A percentile compares a stretch with the other conserved stretches of the same genome.
These are phyloP conservation scores for Echium plantagineum DNA, from an alignment of 257 asterid genomes.

Conservation along the genomic window DNA sequence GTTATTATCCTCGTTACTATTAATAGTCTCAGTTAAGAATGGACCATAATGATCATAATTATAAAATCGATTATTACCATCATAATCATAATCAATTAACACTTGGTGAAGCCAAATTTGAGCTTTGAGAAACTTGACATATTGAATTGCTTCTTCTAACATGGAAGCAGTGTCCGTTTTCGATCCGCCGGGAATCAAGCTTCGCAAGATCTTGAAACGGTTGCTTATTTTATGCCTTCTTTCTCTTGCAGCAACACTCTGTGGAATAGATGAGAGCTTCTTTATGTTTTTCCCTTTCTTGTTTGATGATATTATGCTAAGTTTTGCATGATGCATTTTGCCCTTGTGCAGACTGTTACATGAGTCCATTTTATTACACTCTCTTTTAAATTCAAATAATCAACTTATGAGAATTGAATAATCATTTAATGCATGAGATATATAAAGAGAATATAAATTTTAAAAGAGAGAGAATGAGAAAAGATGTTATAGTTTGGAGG, in stretches of 20 bases:
- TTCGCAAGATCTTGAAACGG: constrained; percentile 65
- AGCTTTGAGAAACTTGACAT: constrained; percentile 65
- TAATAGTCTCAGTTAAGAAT: background rate
- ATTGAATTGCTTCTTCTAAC: constrained; percentile 76
- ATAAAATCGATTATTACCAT: background rate
- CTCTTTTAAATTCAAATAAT: no score
- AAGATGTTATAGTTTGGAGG: no score
- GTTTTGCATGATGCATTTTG: constrained; percentile 15
- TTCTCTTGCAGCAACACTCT: constrained; percentile 71
- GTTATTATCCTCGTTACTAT: constrained; percentile 2
- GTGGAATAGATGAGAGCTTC: constrained; percentile 75
- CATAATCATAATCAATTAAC: constrained; percentile 25
- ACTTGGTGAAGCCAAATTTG: constrained; percentile 63
- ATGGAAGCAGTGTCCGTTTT: constrained; percentile 75
- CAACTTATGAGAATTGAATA: no score
- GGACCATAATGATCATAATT: background rate
- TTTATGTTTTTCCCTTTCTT: constrained; percentile 10
- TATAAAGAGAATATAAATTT: no score
- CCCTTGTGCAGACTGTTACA: background rate
- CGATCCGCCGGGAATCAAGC: constrained; percentile 69
- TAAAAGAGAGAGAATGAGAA: no score
- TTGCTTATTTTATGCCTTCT: constrained; percentile 80
- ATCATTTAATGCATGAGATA: no score
- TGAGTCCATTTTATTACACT: no score
- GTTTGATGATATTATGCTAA: background rate